These are phyloP conservation scores for Datisca glomerata DNA, from an alignment of 306 rosid species.

Conservation along the genomic window DNA sequence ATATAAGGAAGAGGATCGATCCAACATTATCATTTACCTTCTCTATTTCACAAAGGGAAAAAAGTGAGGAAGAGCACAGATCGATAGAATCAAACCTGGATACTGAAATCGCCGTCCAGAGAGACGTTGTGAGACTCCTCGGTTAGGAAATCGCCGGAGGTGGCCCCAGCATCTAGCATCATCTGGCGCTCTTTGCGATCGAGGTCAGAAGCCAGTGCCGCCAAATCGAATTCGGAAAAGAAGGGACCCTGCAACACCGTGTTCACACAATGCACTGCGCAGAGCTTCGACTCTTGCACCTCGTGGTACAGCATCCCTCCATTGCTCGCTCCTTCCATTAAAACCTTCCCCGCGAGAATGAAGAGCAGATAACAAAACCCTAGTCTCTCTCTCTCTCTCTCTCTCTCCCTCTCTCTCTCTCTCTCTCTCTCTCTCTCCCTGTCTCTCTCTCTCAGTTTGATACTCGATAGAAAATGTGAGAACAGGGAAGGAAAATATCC, in stretches of 20 bases:
- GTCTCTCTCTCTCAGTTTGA: too few species aligned
- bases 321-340: slow-evolving; percentile 92
- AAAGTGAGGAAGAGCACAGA: too few species aligned
- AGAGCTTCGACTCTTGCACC: slow-evolving; percentile 95
- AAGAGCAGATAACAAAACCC: too few species aligned
- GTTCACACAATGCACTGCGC: slow-evolving; percentile 95
- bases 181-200: slow-evolving; percentile 81
- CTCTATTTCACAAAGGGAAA: too few species aligned
- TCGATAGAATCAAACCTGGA: slow-evolving; percentile 74
- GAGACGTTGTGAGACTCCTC: slow-evolving; percentile 91
- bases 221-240: slow-evolving; percentile 96
- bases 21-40: too few species aligned
- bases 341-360: background rate
- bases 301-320: slow-evolving; percentile 98
- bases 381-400: too few species aligned
- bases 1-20: too few species aligned
- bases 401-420: too few species aligned
- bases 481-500: too few species aligned
- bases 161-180: slow-evolving; percentile 39
- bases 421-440: too few species aligned
- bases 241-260: slow-evolving; percentile 86
- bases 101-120: slow-evolving; percentile 92
- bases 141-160: slow-evolving; percentile 61
- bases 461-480: too few species aligned
- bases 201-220: slow-evolving; percentile 92